Conservation (phyloP, 495 filamentous ascomycete species). For the Stereocaulon alpinum region DNA sequence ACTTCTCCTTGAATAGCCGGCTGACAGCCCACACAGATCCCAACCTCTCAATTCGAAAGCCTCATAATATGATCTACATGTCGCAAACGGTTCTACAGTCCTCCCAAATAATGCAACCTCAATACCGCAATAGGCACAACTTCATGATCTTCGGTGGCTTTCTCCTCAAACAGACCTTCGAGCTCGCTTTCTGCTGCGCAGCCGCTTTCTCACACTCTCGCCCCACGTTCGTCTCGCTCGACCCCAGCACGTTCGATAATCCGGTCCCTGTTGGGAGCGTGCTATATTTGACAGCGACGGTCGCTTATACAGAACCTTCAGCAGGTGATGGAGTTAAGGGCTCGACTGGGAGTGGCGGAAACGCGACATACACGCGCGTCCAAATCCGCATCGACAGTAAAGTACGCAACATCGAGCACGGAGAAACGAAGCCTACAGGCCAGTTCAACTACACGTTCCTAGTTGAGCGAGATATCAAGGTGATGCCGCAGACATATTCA, state of each 20-base stretch:
- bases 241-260: constrained; percentile 74
- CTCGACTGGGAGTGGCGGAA: constrained; percentile 13
- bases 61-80: constrained; percentile 58
- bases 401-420: constrained; percentile 70
- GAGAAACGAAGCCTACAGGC: constrained; percentile 61
- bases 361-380: constrained; percentile 51
- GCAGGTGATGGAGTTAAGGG: constrained; percentile 30
- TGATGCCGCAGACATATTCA: constrained; percentile 64
- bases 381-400: constrained; percentile 69
- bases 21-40: constrained; percentile 37
- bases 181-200: constrained; percentile 83
- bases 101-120: constrained; percentile 78
- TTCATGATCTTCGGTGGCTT: constrained; percentile 90
- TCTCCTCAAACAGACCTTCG: constrained; percentile 71
- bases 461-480: constrained; percentile 59
- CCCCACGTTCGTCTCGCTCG: constrained; percentile 67
- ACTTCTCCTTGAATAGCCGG: background rate
- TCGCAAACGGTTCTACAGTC: constrained; percentile 53
- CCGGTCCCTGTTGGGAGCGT: constrained; percentile 78
- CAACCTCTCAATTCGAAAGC: constrained; percentile 44
- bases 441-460: constrained; percentile 81
- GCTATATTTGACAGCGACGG: constrained; percentile 65
- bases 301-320: constrained; percentile 61
- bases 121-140: constrained; percentile 74
- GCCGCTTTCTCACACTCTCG: constrained; percentile 64